Percentiles rank a stretch among this genome's conserved stretches.
Conservation (phyloP, 768 basidiomycete genomes). For the Boletales sp. region DNA sequence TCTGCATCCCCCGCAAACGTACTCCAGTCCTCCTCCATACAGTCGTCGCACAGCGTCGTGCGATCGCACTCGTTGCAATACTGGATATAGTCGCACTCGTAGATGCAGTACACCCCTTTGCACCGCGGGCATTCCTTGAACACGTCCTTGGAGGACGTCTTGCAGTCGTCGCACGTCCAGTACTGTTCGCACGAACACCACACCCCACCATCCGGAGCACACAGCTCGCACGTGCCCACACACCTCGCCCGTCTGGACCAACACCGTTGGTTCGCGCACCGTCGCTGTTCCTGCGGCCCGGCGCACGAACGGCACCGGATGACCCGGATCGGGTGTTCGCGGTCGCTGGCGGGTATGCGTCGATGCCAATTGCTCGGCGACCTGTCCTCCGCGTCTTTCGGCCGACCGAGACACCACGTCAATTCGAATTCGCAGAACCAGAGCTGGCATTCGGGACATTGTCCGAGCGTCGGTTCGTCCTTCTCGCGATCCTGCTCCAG, state of each 20-base stretch:
- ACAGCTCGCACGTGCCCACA: conserved; percentile 14
- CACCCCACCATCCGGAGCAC: conserved; percentile 17
- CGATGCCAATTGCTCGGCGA: neutral
- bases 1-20: neutral
- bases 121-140: conserved; percentile 18
- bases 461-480: conserved; percentile 5
- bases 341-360: neutral
- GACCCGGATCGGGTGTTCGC: conserved; percentile 11
- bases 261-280: conserved; percentile 15
- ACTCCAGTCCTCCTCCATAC: conserved; percentile 21
- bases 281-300: neutral
- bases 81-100: conserved; percentile 22
- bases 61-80: conserved; percentile 18
- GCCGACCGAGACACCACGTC: conserved; percentile 23
- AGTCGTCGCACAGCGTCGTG: conserved; percentile 23
- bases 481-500: neutral
- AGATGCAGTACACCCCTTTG: conserved; percentile 12
- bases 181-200: conserved; percentile 17
- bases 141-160: neutral
- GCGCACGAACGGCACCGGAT: conserved; percentile 14
- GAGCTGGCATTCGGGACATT: conserved; percentile 19
- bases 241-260: conserved; percentile 15
- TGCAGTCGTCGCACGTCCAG: conserved; percentile 26
- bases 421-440: conserved; percentile 22
- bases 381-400: conserved; percentile 1